phyloP scores from a whole-genome alignment of 108 stramenopile species.

The Cyclotella cryptica region DNA sequence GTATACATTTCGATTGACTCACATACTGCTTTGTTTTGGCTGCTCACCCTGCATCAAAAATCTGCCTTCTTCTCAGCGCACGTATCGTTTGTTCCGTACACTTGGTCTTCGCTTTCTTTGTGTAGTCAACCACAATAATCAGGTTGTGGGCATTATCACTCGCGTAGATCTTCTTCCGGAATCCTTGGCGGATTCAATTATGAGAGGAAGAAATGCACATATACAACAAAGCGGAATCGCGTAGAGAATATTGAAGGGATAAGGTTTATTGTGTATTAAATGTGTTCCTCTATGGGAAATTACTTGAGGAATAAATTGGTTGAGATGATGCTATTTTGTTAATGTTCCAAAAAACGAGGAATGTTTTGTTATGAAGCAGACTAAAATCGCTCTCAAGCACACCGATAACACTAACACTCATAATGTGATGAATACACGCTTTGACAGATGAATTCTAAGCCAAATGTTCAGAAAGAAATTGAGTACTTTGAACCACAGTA shows the following conservation, averaged over 20 bases:
- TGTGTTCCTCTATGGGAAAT: too few relatives aligned
- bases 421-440: too few relatives aligned
- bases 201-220: conserved; percentile 86
- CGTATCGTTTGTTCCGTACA: conserved; percentile 96
- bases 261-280: too few relatives aligned
- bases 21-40: background rate
- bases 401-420: too few relatives aligned
- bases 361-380: too few relatives aligned
- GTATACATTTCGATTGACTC: background rate
- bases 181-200: conserved; percentile 74
- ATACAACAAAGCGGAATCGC: conserved; percentile 26
- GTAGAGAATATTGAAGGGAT: background rate
- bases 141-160: conserved; percentile 91
- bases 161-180: conserved; percentile 85
- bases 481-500: too few relatives aligned
- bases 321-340: too few relatives aligned
- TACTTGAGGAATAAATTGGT: too few relatives aligned
- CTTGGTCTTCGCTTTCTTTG: conserved; percentile 94
- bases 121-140: conserved; percentile 93
- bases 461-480: too few relatives aligned
- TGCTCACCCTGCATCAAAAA: background rate
- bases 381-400: too few relatives aligned
- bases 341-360: too few relatives aligned
- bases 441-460: too few relatives aligned
- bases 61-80: conserved; percentile 54